phyloP scores from a whole-genome alignment of 148 eudicot genomes.

The Polygonum maritimum region DNA sequence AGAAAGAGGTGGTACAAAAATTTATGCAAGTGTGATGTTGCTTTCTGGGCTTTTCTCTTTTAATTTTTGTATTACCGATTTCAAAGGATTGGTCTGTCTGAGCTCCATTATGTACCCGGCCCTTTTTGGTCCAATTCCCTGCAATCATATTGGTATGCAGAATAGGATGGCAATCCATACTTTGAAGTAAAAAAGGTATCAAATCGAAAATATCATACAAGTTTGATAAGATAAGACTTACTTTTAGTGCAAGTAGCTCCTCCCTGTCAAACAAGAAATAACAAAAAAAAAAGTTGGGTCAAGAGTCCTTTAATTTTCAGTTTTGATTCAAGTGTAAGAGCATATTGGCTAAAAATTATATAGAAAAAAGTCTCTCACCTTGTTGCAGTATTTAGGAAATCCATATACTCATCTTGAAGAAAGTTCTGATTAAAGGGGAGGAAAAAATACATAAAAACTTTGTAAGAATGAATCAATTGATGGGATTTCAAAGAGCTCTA shows the following conservation, averaged over 20 bases:
- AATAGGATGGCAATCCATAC: background rate
- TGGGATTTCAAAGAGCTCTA: background rate
- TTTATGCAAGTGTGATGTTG: background rate
- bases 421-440: constrained; percentile 28
- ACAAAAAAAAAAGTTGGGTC: background rate
- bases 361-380: constrained; percentile 29
- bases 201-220: background rate
- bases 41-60: constrained; percentile 4
- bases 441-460: background rate
- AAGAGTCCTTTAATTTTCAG: constrained; percentile 15
- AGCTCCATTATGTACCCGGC: constrained; percentile 73
- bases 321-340: background rate
- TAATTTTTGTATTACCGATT: constrained; percentile 55
- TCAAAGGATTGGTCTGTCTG: constrained; percentile 61
- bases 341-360: background rate
- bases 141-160: constrained; percentile 9
- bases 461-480: background rate
- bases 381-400: constrained; percentile 71
- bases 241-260: constrained; percentile 76
- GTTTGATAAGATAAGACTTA: constrained; percentile 14
- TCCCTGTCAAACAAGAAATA: constrained; percentile 32
- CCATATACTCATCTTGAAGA: constrained; percentile 65
- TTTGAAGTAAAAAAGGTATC: background rate
- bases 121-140: constrained; percentile 85
- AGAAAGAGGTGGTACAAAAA: background rate